These are phyloP conservation scores for Athelia sp. DNA, from an alignment of 1,284 basidiomycete genomes.

Conservation along the genomic window DNA sequence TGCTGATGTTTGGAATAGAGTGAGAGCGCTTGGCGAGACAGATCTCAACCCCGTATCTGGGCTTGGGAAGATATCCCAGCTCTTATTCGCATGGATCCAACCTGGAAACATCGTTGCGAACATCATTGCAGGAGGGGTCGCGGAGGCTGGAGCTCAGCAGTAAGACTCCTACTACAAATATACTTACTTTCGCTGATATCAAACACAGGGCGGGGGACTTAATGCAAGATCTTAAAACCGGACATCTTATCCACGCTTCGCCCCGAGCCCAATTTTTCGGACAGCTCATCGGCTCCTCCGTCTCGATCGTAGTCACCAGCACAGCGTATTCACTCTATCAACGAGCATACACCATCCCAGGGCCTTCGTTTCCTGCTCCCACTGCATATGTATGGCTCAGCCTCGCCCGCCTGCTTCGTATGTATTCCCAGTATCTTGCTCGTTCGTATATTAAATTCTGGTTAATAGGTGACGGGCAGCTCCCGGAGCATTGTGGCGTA, in stretches of 20 bases:
- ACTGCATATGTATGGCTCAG: constrained; percentile 91
- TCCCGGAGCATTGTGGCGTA: constrained; percentile 71
- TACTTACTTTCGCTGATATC: neutral
- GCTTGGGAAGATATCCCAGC: constrained; percentile 91
- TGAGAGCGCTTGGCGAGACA: constrained; percentile 89
- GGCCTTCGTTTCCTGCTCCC: constrained; percentile 90
- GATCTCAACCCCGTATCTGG: constrained; percentile 93
- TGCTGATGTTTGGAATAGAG: constrained; percentile 36
- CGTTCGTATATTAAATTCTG: constrained; percentile 1
- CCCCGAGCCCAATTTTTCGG: constrained; percentile 86
- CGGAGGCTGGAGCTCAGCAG: constrained; percentile 95
- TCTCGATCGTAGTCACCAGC: constrained; percentile 86
- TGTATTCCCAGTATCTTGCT: constrained; percentile 22
- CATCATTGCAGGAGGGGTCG: constrained; percentile 93
- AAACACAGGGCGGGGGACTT: constrained; percentile 82
- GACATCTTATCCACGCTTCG: constrained; percentile 83
- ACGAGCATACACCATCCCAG: constrained; percentile 80
- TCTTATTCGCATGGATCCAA: constrained; percentile 92
- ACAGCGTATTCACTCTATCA: constrained; percentile 88
- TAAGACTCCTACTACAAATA: constrained; percentile 28
- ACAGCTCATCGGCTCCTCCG: constrained; percentile 82
- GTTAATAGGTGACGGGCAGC: constrained; percentile 65
- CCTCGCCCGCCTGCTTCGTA: constrained; percentile 84
- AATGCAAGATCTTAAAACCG: constrained; percentile 98
- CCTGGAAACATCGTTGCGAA: constrained; percentile 95